These are phyloP conservation scores for Vicia sativa DNA, from an alignment of 306 rosid species.

Conservation along the genomic window DNA sequence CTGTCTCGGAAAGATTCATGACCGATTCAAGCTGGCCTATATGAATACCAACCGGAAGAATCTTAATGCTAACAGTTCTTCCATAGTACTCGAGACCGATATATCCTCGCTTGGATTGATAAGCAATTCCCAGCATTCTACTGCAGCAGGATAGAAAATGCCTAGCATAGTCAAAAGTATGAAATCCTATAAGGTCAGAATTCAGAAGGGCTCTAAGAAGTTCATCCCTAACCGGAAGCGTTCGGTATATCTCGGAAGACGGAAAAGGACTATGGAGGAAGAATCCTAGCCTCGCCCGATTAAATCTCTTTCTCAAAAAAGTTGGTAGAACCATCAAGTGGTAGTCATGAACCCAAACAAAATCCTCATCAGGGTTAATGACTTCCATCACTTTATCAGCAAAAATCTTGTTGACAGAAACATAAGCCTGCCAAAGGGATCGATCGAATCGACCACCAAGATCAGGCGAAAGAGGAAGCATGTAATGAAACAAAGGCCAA, in stretches of 20 bases:
- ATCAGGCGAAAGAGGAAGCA: slow-evolving; percentile 87
- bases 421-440: slow-evolving; percentile 88
- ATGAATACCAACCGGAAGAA: slow-evolving; percentile 81
- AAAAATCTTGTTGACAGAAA: slow-evolving; percentile 90
- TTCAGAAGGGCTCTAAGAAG: slow-evolving; percentile 85
- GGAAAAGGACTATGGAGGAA: slow-evolving; percentile 53
- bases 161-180: slow-evolving; percentile 91
- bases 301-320: slow-evolving; percentile 66
- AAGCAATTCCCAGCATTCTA: slow-evolving; percentile 83
- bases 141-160: slow-evolving; percentile 91
- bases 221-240: slow-evolving; percentile 89
- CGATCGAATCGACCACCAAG: slow-evolving; percentile 85
- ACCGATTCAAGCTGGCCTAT: slow-evolving; percentile 74
- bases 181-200: slow-evolving; percentile 87
- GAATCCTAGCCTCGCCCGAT: slow-evolving; percentile 50
- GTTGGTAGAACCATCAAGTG: slow-evolving; percentile 93
- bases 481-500: slow-evolving; percentile 91
- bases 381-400: slow-evolving; percentile 94
- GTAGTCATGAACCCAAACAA: slow-evolving; percentile 91
- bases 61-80: slow-evolving; percentile 64
- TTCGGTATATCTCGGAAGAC: slow-evolving; percentile 63
- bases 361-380: slow-evolving; percentile 58
- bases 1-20: slow-evolving; percentile 68
- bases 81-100: slow-evolving; percentile 92
- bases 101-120: slow-evolving; percentile 89